A percentile compares a stretch with the other conserved stretches of the same genome.
phyloP scores from a whole-genome alignment of 2,329 filamentous ascomycete genomes.

The Phaeosphaeria sp. region DNA sequence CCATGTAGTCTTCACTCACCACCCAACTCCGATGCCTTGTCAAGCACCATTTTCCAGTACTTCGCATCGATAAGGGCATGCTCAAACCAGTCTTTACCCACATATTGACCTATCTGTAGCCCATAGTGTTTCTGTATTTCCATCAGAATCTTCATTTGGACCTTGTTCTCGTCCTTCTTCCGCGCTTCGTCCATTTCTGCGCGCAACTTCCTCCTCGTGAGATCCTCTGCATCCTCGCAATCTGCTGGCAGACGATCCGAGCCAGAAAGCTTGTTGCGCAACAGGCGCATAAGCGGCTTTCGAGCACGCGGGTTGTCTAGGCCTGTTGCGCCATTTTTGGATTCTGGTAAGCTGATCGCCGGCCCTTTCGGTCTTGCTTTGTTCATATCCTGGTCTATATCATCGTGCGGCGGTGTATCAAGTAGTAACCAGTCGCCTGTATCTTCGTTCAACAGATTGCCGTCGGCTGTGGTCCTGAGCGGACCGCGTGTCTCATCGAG shows the following conservation, averaged over 20 bases:
- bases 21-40: neutral
- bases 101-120: neutral
- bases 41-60: neutral
- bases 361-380: neutral
- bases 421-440: conserved; percentile 16
- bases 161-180: neutral
- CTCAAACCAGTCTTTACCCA: conserved; percentile 3
- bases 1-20: neutral
- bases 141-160: neutral
- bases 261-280: conserved; percentile 3
- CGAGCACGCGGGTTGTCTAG: conserved; percentile 10
- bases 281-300: neutral
- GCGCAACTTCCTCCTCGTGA: neutral
- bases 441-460: conserved; percentile 9
- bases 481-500: conserved; percentile 5
- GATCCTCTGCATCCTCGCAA: neutral
- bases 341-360: conserved; percentile 5
- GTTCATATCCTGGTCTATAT: neutral
- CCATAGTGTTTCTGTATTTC: conserved; percentile 1
- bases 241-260: neutral
- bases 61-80: neutral
- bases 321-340: conserved; percentile 16
- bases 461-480: conserved; percentile 8
- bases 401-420: conserved; percentile 3
- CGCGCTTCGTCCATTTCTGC: neutral